These are phyloP conservation scores for Candida takata DNA, from an alignment of 805 yeast genomes.

Conservation along the genomic window DNA sequence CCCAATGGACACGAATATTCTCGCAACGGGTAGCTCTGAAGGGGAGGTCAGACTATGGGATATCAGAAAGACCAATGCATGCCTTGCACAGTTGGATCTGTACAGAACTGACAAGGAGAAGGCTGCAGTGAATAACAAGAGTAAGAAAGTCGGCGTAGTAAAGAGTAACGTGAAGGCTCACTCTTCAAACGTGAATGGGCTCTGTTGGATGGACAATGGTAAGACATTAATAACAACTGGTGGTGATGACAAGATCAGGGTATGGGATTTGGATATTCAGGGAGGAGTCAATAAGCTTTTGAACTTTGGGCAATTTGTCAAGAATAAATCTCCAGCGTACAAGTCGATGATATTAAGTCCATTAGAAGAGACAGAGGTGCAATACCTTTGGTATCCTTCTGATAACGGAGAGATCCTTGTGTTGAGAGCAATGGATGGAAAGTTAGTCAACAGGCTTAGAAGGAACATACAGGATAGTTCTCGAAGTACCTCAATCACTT, in stretches of 20 bases:
- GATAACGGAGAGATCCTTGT: conserved; percentile 67
- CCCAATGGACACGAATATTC: conserved; percentile 49
- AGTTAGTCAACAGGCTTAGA: conserved; percentile 49
- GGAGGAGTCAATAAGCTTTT: conserved; percentile 51
- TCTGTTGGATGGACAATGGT: conserved; percentile 69
- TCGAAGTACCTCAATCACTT: conserved; percentile 42
- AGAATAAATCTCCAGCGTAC: conserved; percentile 43
- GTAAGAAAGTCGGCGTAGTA: conserved; percentile 17
- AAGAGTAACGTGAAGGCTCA: conserved; percentile 50
- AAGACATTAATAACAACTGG: conserved; percentile 59
- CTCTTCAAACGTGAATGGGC: conserved; percentile 69
- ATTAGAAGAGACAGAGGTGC: conserved; percentile 44
- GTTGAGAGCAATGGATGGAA: conserved; percentile 54
- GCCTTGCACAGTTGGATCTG: conserved; percentile 58
- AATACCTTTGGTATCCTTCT: conserved; percentile 61
- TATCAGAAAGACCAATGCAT: conserved; percentile 58
- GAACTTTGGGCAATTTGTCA: conserved; percentile 72
- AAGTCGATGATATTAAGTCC: conserved; percentile 29
- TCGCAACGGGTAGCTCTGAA: conserved; percentile 76
- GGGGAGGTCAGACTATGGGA: conserved; percentile 88
- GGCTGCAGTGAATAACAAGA: conserved; percentile 14
- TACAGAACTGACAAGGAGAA: conserved; percentile 32
- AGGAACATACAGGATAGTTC: conserved; percentile 37
- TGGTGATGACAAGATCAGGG: conserved; percentile 69
- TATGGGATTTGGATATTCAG: conserved; percentile 64